Evolutionary conservation across 2,329 filamentous ascomycete species (phyloP), one percentile per base, ranked within the genome.

Genomic region (Chaetomium sp.): DNA sequence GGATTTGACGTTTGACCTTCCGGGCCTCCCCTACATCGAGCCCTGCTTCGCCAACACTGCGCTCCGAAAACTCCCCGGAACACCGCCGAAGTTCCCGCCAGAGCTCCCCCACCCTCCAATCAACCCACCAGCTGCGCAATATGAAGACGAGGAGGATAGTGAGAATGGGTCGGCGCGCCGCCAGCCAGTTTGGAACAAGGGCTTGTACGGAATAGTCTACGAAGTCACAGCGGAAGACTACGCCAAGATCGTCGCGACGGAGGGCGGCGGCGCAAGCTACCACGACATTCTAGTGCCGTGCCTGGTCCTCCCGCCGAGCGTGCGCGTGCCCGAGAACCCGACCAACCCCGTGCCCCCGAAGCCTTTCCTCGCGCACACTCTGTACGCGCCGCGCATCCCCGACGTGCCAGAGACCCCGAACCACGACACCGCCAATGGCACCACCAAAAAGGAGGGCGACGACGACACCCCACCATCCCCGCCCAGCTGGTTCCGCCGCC

Each of bases 151-250:
- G 10, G 35, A 13, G 35, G 64, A 63, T 49, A 65, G 59, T n/a
- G 31, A 0, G 16, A 23, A 23, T 19, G 3, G 10, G 21, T 8
- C 27, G 50, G 50, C 54, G 58, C 21, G 54, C 53, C 85, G 86
- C 71, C 80, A 84, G 60, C 79, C 76, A 9, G 72, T 78, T 61
- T 96, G 92, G 93, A 80, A 87, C 68, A 93, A 93, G 72, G 91
- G 92, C 4, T 83, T 99, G 2, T 86, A 97, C 49, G 95, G 95
- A 27, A 92, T 97, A 19, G 95, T 98, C 4, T 99, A 99, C 79
- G 93, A 98, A 79, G 92, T 98, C 33, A 97, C 93, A 0, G 80
- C 83, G 21, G 77, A 84, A 51, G 95, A 99, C 78, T 99, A 91
- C 75, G 84, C 88, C 7, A 90, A 86, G 65, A 97, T 99, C 70